Conservation (phyloP, 352 stramenopile species). For the Phytopythium kandeliae region DNA sequence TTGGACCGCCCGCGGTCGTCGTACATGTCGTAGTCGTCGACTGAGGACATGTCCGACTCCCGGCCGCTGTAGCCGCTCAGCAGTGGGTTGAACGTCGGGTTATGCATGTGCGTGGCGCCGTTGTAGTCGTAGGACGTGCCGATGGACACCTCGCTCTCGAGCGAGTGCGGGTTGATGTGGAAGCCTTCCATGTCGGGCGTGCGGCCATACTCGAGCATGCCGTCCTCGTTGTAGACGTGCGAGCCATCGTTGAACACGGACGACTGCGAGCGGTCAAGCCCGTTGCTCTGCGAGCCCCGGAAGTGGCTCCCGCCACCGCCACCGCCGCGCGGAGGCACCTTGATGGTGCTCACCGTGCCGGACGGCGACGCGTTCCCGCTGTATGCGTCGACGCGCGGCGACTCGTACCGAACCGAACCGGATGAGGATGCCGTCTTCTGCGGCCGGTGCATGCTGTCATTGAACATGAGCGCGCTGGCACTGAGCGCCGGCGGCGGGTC, state of each 20-base stretch:
- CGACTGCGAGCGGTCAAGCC: slow-evolving; percentile 21
- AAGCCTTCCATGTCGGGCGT: slow-evolving; percentile 40
- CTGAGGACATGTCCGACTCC: slow-evolving; percentile 57
- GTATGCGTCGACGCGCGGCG: slow-evolving; percentile 16
- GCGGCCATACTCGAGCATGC: slow-evolving; percentile 33
- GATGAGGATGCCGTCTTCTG: slow-evolving; percentile 67
- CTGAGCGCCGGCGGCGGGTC: slow-evolving; percentile 44
- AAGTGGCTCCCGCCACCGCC: slow-evolving; percentile 18
- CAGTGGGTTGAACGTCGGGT: slow-evolving; percentile 33
- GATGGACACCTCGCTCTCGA: slow-evolving; percentile 54
- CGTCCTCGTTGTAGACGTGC: slow-evolving; percentile 27
- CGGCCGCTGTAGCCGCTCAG: slow-evolving; percentile 28
- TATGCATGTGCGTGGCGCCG: slow-evolving; percentile 18
- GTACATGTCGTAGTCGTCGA: slow-evolving; percentile 50
- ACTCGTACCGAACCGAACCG: slow-evolving; percentile 27
- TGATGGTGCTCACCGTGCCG: slow-evolving; percentile 9
- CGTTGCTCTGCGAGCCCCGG: slow-evolving; percentile 5
- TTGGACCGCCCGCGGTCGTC: slow-evolving; percentile 17
- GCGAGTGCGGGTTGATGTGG: slow-evolving; percentile 28
- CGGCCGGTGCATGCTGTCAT: slow-evolving; percentile 42
- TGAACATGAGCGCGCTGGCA: slow-evolving; percentile 58
- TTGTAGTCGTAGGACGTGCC: slow-evolving; percentile 45
- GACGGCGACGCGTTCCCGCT: slow-evolving; percentile 29
- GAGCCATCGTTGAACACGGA: slow-evolving; percentile 30
- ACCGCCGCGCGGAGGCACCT: slow-evolving; percentile 19